These are phyloP conservation scores for Hondaea fermentalgiana DNA, from an alignment of 108 stramenopile species.

Conservation along the genomic window DNA sequence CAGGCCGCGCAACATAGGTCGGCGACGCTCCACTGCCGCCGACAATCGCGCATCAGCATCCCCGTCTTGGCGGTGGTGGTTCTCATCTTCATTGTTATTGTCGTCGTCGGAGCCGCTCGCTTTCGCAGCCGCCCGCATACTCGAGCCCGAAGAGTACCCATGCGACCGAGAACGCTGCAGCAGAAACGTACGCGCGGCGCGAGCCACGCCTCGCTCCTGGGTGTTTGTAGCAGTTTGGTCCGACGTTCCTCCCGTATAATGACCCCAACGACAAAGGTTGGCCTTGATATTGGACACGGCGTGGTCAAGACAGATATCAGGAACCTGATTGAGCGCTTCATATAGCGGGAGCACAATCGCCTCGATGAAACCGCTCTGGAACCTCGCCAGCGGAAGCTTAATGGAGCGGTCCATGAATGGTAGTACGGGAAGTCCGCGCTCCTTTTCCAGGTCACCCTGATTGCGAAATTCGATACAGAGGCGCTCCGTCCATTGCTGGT, in stretches of 20 bases:
- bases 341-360: slow-evolving; percentile 23
- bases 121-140: not conserved
- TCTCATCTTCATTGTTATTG: not conserved
- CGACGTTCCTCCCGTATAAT: not conserved
- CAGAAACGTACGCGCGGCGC: not conserved
- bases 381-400: slow-evolving; percentile 11
- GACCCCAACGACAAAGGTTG: not conserved
- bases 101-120: not conserved
- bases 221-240: not conserved
- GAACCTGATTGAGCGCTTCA: not conserved
- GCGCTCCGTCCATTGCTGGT: slow-evolving; percentile 20
- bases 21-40: not conserved
- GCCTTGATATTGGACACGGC: not conserved
- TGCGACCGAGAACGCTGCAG: not conserved
- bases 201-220: not conserved
- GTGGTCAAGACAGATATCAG: not conserved
- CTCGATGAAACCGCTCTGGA: slow-evolving; percentile 21
- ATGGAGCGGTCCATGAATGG: slow-evolving; percentile 25
- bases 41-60: not conserved
- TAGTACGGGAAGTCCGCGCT: slow-evolving; percentile 11
- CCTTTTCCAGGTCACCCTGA: slow-evolving; percentile 29
- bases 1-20: not conserved
- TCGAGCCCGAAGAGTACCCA: not conserved
- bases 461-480: slow-evolving; percentile 27
- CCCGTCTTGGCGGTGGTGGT: no score